These are phyloP conservation scores for Artemisia annua DNA, from an alignment of 129 eudicot genomes.

Conservation along the genomic window DNA sequence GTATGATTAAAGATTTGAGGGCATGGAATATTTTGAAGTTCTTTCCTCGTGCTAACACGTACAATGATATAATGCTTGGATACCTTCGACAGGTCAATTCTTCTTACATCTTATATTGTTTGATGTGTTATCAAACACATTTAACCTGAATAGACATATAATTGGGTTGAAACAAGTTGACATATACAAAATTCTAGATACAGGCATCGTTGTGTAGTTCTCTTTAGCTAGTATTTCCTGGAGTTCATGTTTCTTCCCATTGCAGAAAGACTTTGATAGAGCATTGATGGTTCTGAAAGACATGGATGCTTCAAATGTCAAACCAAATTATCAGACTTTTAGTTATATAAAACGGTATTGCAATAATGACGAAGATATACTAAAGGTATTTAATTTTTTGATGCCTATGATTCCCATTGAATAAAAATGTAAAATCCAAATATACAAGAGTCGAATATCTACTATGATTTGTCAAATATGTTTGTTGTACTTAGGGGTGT, in stretches of 20 bases:
- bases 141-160: not conserved
- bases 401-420: too few species aligned
- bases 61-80: too few species aligned
- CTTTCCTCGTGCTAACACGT: constrained; percentile 48
- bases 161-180: constrained; percentile 14
- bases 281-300: constrained; percentile 68
- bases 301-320: constrained; percentile 71
- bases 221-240: not conserved
- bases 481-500: too few species aligned
- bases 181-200: constrained; percentile 13
- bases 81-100: too few species aligned
- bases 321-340: constrained; percentile 72
- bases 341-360: constrained; percentile 68
- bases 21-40: constrained; percentile 27
- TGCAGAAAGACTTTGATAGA: constrained; percentile 60
- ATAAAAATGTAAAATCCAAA: too few species aligned
- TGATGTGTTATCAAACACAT: too few species aligned
- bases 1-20: constrained; percentile 55
- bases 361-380: constrained; percentile 53
- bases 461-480: too few species aligned
- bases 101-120: too few species aligned
- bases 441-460: too few species aligned
- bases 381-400: constrained; percentile 44
- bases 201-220: too few species aligned
- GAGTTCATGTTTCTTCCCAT: not conserved